phyloP scores from a whole-genome alignment of 176 grass and related monocot species.

The Aegilops sharonensis region DNA sequence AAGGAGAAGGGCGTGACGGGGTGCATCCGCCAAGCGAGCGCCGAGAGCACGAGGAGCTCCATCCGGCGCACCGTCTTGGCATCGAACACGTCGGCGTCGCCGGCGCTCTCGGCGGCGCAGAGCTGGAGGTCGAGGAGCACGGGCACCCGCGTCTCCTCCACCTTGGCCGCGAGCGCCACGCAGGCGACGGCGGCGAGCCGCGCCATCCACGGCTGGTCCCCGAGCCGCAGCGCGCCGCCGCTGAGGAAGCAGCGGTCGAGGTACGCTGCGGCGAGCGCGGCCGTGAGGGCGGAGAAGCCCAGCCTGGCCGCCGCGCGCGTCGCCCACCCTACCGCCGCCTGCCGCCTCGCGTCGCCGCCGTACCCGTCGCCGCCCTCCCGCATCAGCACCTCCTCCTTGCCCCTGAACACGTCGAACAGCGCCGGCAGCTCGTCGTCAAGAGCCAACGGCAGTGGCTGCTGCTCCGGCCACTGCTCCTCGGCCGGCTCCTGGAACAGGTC shows the following conservation, averaged over 20 bases:
- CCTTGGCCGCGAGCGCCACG: slow-evolving; percentile 74
- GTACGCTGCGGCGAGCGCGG: slow-evolving; percentile 58
- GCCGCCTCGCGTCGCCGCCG: slow-evolving; percentile 36
- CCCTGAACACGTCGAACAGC: slow-evolving; percentile 38
- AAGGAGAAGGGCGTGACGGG: slow-evolving; percentile 75
- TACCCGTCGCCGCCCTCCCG: neutral
- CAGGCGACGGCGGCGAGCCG: slow-evolving; percentile 70
- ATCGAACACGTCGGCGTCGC: slow-evolving; percentile 52
- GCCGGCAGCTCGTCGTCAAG: slow-evolving; percentile 36
- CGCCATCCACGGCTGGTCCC: slow-evolving; percentile 64
- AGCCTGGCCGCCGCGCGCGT: slow-evolving; percentile 30
- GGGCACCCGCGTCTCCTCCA: slow-evolving; percentile 81
- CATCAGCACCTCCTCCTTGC: slow-evolving; percentile 32
- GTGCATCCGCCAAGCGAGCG: slow-evolving; percentile 73
- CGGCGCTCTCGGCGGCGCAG: neutral
- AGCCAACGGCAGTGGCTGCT: neutral
- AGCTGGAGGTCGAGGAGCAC: slow-evolving; percentile 74
- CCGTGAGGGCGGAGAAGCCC: slow-evolving; percentile 69
- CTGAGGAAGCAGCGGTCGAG: slow-evolving; percentile 79
- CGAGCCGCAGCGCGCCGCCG: slow-evolving; percentile 42
- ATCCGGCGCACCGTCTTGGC: slow-evolving; percentile 73
- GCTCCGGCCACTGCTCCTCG: neutral
- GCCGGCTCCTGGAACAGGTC: slow-evolving; percentile 46
- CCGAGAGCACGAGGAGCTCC: slow-evolving; percentile 77
- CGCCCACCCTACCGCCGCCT: slow-evolving; percentile 57